Conservation (phyloP, 148 eudicot genomes). For the Dianthus caryophyllus region DNA sequence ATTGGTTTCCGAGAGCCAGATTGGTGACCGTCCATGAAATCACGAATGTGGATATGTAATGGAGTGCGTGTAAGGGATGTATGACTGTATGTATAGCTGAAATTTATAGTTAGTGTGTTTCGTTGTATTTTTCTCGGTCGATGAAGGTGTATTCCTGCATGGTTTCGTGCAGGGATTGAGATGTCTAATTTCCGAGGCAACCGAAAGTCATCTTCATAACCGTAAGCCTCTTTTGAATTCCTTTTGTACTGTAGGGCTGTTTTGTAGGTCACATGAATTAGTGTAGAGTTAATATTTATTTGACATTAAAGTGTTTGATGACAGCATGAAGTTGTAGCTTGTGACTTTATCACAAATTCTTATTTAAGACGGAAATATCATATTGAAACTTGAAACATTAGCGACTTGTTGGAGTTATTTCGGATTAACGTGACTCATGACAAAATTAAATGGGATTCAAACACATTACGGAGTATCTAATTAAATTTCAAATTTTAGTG, state of each 20-base stretch:
- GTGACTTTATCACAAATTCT: too few relatives aligned
- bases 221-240: too few relatives aligned
- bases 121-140: background rate
- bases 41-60: background rate
- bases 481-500: too few relatives aligned
- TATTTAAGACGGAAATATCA: too few relatives aligned
- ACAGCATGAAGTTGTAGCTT: too few relatives aligned
- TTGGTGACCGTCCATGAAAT: background rate
- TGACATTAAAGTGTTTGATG: too few relatives aligned
- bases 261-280: background rate
- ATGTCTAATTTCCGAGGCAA: background rate
- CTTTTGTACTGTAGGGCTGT: background rate
- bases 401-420: too few relatives aligned
- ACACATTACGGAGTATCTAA: too few relatives aligned
- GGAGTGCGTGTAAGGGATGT: slow-evolving; percentile 1
- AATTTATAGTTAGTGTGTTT: background rate
- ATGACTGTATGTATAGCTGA: background rate
- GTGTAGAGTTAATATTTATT: background rate
- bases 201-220: background rate
- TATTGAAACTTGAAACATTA: too few relatives aligned
- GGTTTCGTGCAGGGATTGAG: slow-evolving; percentile 9
- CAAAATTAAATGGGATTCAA: too few relatives aligned
- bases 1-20: background rate
- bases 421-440: too few relatives aligned
- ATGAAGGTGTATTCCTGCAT: background rate